Evolutionary conservation across 1,139 yeast species (phyloP).

Genomic region (Geotrichum histeridarum): DNA sequence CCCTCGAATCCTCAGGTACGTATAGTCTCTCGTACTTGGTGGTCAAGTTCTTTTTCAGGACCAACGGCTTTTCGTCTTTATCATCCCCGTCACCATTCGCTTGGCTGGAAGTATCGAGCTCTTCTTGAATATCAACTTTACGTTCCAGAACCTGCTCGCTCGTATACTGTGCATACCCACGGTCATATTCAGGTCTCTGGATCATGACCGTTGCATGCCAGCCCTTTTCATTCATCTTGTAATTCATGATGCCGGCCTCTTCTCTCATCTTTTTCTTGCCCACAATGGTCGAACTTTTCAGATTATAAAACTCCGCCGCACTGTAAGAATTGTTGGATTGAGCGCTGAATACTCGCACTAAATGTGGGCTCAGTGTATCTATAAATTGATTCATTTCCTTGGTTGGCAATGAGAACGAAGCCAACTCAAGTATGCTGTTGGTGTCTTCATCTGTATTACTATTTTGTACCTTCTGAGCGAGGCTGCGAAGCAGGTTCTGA

Average conservation of each 20-base stretch:
- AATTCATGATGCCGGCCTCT: constrained; percentile 10
- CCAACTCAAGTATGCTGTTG: constrained; percentile 14
- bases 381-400: constrained; percentile 12
- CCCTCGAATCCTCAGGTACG: constrained; percentile 13
- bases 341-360: constrained; percentile 9
- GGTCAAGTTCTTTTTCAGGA: constrained; percentile 9
- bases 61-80: constrained; percentile 17
- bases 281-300: not conserved
- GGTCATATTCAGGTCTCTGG: constrained; percentile 11
- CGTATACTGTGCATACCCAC: constrained; percentile 9
- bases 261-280: not conserved
- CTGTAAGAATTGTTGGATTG: constrained; percentile 13
- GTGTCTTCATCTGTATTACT: constrained; percentile 13
- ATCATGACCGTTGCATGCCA: constrained; percentile 16
- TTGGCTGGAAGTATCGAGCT: not conserved
- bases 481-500: constrained; percentile 8
- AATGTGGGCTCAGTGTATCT: constrained; percentile 9
- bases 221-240: constrained; percentile 12
- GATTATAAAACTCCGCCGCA: constrained; percentile 12
- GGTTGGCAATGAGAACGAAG: constrained; percentile 13
- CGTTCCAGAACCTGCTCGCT: constrained; percentile 18
- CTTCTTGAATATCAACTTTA: constrained; percentile 12
- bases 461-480: constrained; percentile 15
- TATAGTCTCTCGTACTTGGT: constrained; percentile 7
- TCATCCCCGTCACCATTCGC: not conserved